Percentiles rank a stretch among this genome's conserved stretches.
These are phyloP conservation scores for Fomitopsis schrenkii DNA, from an alignment of 1,284 basidiomycete genomes.

Conservation along the genomic window DNA sequence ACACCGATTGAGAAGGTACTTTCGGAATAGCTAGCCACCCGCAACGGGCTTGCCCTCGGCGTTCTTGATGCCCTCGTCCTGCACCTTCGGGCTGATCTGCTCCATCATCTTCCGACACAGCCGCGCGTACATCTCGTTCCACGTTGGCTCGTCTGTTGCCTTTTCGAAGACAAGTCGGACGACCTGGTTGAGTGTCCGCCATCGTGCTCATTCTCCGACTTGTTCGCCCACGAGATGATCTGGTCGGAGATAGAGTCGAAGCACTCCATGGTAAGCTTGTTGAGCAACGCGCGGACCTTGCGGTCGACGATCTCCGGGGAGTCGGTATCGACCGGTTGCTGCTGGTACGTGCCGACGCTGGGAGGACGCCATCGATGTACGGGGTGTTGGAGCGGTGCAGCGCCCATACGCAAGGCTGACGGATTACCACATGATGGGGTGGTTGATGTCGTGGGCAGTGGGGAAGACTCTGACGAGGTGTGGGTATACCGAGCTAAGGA, in stretches of 20 bases:
- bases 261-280: conserved; percentile 96
- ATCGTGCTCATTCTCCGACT: conserved; percentile 88
- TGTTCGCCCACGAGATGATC: conserved; percentile 80
- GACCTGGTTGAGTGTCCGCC: conserved; percentile 91
- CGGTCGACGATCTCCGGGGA: conserved; percentile 85
- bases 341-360: conserved; percentile 26
- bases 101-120: conserved; percentile 83
- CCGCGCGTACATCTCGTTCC: conserved; percentile 96
- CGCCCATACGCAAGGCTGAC: conserved; percentile 69
- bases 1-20: conserved; percentile 66
- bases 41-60: conserved; percentile 80
- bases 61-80: conserved; percentile 82
- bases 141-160: conserved; percentile 78
- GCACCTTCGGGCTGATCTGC: conserved; percentile 77
- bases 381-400: conserved; percentile 67
- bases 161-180: conserved; percentile 97
- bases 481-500: conserved; percentile 20
- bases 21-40: conserved; percentile 84
- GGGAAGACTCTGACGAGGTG: too few relatives aligned
- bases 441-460: background rate
- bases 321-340: conserved; percentile 50
- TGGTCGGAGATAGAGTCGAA: conserved; percentile 82
- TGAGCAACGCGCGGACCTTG: conserved; percentile 91
- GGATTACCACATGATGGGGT: conserved; percentile 47
- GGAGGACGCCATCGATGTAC: conserved; percentile 74